Percentiles rank a stretch among this genome's conserved stretches.
phyloP scores from a whole-genome alignment of 805 yeast species.

The Vanderwaltozyma polyspora region DNA sequence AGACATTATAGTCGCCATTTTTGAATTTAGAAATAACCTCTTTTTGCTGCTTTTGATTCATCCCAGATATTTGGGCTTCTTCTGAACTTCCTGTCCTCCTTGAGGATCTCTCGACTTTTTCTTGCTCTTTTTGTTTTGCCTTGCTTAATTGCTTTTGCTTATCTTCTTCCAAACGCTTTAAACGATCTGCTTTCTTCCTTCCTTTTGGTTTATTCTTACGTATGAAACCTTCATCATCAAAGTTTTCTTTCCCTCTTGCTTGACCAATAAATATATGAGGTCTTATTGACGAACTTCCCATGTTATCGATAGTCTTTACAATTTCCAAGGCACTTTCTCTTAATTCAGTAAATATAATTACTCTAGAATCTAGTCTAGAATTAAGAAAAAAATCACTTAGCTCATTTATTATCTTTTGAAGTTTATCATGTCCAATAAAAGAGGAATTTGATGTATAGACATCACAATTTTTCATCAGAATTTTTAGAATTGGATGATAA shows the following conservation, averaged over 20 bases:
- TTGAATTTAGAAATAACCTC: constrained; percentile 66
- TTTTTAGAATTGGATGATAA: constrained; percentile 37
- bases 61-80: constrained; percentile 67
- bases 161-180: constrained; percentile 26
- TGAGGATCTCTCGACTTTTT: constrained; percentile 26
- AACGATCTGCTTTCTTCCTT: constrained; percentile 29
- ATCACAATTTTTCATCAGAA: constrained; percentile 37
- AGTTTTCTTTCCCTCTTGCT: constrained; percentile 58
- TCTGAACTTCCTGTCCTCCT: constrained; percentile 55
- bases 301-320: constrained; percentile 47
- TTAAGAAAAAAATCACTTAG: constrained; percentile 42
- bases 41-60: constrained; percentile 84
- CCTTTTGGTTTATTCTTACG: constrained; percentile 36
- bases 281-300: constrained; percentile 29
- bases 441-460: constrained; percentile 28
- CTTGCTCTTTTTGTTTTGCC: constrained; percentile 24
- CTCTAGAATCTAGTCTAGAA: constrained; percentile 46
- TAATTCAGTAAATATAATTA: constrained; percentile 77
- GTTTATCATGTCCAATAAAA: constrained; percentile 59
- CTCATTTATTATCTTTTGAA: constrained; percentile 47
- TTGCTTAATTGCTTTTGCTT: constrained; percentile 21
- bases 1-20: constrained; percentile 57
- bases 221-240: constrained; percentile 44
- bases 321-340: constrained; percentile 88
- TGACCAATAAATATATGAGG: constrained; percentile 94